Evolutionary conservation across 1,284 basidiomycete species (phyloP), one percentile per base, ranked within the genome.

Genomic region (Neonothopanus nambi): DNA sequence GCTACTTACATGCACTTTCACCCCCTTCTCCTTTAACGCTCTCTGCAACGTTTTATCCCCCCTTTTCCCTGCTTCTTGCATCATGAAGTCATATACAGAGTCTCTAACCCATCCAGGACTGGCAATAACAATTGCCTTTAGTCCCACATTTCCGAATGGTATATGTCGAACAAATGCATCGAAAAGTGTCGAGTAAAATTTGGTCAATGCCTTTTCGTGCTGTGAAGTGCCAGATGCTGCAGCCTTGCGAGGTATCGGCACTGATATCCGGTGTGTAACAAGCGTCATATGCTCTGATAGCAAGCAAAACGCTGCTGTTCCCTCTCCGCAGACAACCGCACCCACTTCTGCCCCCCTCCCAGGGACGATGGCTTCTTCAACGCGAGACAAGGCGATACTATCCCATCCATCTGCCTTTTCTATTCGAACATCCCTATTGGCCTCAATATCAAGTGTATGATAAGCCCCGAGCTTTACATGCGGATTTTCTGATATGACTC

Each of bases 271-370:
- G 68, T 98, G 94, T 7, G 93, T 75, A 37, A 99, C 87, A 23
- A 97, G 80, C 0, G 97, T 99, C 89, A 98, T 98, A 72, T 98
- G 94, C 62, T 98, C 89, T 0, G 94, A 97, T 20, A 99, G 77
- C 21, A 99, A 74, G 69, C 96, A 99, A 64, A 99, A 91, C 1
- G 91, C 89, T 0, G 97, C 97, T 3, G 85, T 89, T 15, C 96
- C 95, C 77, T 99, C 97, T 35, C 97, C 96, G 56, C 93, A 93
- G 1, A 99, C 93, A 15, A 99, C 82, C 0, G 97, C 97, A 8
- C 92, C 97, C 1, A 99, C 91, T 68, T 99, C 96, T 2, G 97
- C 97, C 0, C 95, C 93, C 62, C 89, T 79, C 18, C 94, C 95
- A n/a, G 93, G 93, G 45, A 92, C 79, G 53, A 92, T 93, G 33